These are phyloP conservation scores for Ophiobolus disseminans DNA, from an alignment of 2,329 filamentous ascomycete species.

Conservation along the genomic window DNA sequence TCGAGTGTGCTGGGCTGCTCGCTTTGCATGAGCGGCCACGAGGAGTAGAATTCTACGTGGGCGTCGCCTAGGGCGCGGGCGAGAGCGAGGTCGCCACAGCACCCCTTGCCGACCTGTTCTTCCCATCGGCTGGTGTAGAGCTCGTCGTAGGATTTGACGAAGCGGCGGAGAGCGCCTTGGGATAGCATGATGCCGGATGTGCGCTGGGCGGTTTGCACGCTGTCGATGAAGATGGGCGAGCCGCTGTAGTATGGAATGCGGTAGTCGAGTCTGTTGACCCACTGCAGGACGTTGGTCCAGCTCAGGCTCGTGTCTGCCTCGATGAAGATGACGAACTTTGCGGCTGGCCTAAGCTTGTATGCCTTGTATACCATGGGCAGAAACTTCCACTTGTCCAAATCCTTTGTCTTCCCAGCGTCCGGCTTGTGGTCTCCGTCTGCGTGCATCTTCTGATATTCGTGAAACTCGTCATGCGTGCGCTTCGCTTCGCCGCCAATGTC, in stretches of 20 bases:
- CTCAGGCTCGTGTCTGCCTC: conserved; percentile 45
- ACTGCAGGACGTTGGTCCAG: conserved; percentile 50
- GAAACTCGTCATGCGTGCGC: conserved; percentile 56
- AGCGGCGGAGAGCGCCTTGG: conserved; percentile 47
- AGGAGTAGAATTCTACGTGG: conserved; percentile 45
- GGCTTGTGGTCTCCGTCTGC: conserved; percentile 52
- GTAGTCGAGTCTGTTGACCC: conserved; percentile 48
- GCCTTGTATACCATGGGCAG: conserved; percentile 62
- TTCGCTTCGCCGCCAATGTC: conserved; percentile 46
- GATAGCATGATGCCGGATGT: conserved; percentile 54
- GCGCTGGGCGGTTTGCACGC: conserved; percentile 51
- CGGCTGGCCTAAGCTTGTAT: conserved; percentile 41
- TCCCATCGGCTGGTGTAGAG: conserved; percentile 45
- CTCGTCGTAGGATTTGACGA: conserved; percentile 40
- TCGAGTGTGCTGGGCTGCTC: conserved; percentile 51
- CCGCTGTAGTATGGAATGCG: conserved; percentile 54
- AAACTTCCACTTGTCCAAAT: conserved; percentile 66
- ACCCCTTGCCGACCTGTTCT: conserved; percentile 35
- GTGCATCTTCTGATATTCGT: conserved; percentile 58
- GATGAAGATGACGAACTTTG: conserved; percentile 45
- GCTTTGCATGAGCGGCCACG: conserved; percentile 54
- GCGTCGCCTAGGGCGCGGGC: conserved; percentile 44
- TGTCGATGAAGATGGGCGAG: conserved; percentile 45
- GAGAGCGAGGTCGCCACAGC: conserved; percentile 49
- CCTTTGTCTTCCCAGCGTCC: conserved; percentile 54